These are phyloP conservation scores for Leishmania arabica DNA, from an alignment of 208 protist species.

Conservation along the genomic window DNA sequence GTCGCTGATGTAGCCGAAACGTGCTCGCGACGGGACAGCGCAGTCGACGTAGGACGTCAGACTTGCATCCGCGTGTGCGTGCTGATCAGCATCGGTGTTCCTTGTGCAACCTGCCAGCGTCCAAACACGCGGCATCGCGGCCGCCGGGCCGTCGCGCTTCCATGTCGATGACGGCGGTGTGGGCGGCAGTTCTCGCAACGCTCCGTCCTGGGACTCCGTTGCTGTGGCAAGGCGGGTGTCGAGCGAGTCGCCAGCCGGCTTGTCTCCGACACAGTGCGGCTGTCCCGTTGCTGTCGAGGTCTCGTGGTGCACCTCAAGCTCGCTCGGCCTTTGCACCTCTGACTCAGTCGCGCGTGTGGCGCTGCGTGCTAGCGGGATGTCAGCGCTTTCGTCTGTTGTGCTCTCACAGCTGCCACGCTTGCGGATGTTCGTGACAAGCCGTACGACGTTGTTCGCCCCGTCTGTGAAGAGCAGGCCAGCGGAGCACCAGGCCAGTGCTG, in stretches of 20 bases:
- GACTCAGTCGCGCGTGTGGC: background rate
- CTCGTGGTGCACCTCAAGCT: background rate
- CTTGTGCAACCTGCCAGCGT: conserved; percentile 49
- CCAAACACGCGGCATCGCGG: conserved; percentile 46
- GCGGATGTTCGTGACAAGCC: conserved; percentile 54
- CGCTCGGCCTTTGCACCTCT: background rate
- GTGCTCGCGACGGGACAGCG: conserved; percentile 25
- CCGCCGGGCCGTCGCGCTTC: background rate
- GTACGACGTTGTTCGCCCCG: conserved; percentile 58
- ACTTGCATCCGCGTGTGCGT: background rate
- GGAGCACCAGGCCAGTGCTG: conserved; percentile 60
- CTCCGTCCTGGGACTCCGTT: background rate
- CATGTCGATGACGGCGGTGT: background rate
- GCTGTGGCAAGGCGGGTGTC: background rate
- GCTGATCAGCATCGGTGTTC: background rate
- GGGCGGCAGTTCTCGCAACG: background rate
- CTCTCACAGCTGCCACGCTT: background rate
- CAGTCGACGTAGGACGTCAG: conserved; percentile 45
- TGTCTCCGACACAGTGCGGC: background rate
- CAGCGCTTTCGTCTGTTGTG: background rate
- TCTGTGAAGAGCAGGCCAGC: conserved; percentile 72
- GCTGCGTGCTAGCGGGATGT: background rate
- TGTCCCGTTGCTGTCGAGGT: background rate
- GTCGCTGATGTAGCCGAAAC: conserved; percentile 49
- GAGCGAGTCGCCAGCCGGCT: background rate